phyloP scores from a whole-genome alignment of 2,329 filamentous ascomycete genomes.

The Verticillium dahliae region DNA sequence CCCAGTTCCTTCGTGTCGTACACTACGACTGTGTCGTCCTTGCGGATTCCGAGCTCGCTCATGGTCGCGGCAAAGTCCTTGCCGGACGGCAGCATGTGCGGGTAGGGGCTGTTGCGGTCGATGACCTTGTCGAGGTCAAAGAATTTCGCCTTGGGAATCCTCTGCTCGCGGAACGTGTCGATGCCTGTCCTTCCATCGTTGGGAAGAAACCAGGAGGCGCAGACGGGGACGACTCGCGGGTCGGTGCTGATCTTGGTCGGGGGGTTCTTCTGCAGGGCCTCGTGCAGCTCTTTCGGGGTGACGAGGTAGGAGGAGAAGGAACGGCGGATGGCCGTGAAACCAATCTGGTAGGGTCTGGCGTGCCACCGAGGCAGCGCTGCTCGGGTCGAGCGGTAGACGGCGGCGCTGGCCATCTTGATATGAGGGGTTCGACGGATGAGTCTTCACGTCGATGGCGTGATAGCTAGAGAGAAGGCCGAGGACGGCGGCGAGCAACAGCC shows the following conservation, averaged over 20 bases:
- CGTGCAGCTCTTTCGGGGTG: conserved; percentile 72
- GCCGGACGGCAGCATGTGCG: conserved; percentile 88
- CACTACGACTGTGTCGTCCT: conserved; percentile 85
- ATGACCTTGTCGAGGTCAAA: conserved; percentile 93
- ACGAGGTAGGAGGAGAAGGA: conserved; percentile 78
- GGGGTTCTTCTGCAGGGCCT: conserved; percentile 77
- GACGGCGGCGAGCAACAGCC: conserved; percentile 8
- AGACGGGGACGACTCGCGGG: conserved; percentile 80
- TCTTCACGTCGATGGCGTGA: conserved; percentile 1
- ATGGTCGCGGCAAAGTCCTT: conserved; percentile 81
- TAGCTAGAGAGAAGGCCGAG: conserved; percentile 4
- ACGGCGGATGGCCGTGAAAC: conserved; percentile 31
- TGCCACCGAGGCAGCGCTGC: conserved; percentile 26
- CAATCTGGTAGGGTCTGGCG: conserved; percentile 22
- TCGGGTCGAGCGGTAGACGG: conserved; percentile 33
- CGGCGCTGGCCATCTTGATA: conserved; percentile 34
- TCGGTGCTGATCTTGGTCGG: conserved; percentile 73
- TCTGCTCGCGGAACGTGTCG: conserved; percentile 71
- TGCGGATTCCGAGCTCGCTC: conserved; percentile 78
- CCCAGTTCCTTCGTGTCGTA: conserved; percentile 90
- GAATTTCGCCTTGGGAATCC: conserved; percentile 86
- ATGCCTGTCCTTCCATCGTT: conserved; percentile 81
- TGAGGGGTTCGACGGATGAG: conserved; percentile 1
- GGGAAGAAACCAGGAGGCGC: conserved; percentile 92
- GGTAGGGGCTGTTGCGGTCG: conserved; percentile 81